Evolutionary conservation across 1,284 basidiomycete species (phyloP).

Genomic region (Ustilago trichophora): DNA sequence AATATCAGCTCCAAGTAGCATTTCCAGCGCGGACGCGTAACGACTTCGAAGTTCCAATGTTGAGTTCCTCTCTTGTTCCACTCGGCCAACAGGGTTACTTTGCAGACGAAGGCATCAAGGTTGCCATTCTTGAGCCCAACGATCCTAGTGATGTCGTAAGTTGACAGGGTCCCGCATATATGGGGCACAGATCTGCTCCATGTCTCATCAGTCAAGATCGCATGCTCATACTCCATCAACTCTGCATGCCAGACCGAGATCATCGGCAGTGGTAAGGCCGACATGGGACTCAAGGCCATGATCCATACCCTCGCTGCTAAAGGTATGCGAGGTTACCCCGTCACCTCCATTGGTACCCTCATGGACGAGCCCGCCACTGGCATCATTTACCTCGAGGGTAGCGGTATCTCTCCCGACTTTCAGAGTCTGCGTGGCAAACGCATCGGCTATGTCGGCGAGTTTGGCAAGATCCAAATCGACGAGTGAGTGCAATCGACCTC

Average conservation of each 20-base stretch:
- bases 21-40: constrained; percentile 16
- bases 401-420: constrained; percentile 66
- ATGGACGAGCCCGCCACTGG: constrained; percentile 68
- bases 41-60: constrained; percentile 2
- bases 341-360: constrained; percentile 66
- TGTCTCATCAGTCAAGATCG: no score
- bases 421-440: constrained; percentile 66
- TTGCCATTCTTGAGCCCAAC: constrained; percentile 67
- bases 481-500: no score
- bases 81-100: constrained; percentile 40
- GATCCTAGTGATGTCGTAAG: constrained; percentile 58
- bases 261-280: constrained; percentile 66
- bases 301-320: constrained; percentile 68
- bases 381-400: constrained; percentile 67
- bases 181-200: no score
- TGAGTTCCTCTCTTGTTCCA: background rate
- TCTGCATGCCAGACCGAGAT: constrained; percentile 60
- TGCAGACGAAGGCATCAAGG: constrained; percentile 66
- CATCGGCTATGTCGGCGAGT: constrained; percentile 69
- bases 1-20: background rate
- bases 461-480: constrained; percentile 68
- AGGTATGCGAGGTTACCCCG: constrained; percentile 65
- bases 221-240: no score
- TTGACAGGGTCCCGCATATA: background rate
- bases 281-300: constrained; percentile 67